Percentiles rank a stretch among this genome's conserved stretches.
Evolutionary conservation across 225 moss, liverwort and hornwort genomes (phyloP).

Genomic region (Lunularia cruciata): DNA sequence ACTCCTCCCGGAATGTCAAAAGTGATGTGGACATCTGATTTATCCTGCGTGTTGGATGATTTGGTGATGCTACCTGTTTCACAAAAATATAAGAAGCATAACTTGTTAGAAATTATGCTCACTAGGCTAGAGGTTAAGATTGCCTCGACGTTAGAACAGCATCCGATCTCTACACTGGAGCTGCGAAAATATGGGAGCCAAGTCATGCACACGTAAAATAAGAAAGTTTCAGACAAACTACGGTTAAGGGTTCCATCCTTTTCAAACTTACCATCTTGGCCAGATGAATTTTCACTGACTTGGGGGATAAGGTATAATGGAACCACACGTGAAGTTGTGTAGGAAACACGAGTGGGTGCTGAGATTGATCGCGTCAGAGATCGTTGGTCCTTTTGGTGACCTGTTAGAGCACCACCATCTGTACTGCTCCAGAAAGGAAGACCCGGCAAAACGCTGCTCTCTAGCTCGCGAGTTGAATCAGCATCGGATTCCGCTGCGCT

Average conservation of each 20-base stretch:
- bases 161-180: too few species aligned
- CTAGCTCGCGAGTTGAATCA: neutral
- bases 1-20: slow-evolving; percentile 20
- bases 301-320: neutral
- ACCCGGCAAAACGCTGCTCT: slow-evolving; percentile 2
- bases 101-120: too few species aligned
- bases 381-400: neutral
- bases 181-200: too few species aligned
- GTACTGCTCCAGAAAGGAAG: slow-evolving; percentile 17
- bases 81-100: neutral
- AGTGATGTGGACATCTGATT: slow-evolving; percentile 4
- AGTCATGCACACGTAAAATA: neutral
- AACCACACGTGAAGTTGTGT: slow-evolving; percentile 2
- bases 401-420: neutral
- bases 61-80: neutral
- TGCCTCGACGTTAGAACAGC: too few species aligned
- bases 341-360: slow-evolving; percentile 30
- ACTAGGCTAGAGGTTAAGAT: too few species aligned
- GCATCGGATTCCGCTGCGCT: neutral
- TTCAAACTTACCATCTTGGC: slow-evolving; percentile 25
- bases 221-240: neutral
- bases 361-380: slow-evolving; percentile 31
- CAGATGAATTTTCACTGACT: neutral
- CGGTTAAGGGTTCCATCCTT: neutral
- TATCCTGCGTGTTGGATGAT: neutral